Evolutionary conservation across 352 stramenopile genomes (phyloP), one percentile per base, ranked within the genome.

Genomic region (Pilasporangium apinafurcum): DNA sequence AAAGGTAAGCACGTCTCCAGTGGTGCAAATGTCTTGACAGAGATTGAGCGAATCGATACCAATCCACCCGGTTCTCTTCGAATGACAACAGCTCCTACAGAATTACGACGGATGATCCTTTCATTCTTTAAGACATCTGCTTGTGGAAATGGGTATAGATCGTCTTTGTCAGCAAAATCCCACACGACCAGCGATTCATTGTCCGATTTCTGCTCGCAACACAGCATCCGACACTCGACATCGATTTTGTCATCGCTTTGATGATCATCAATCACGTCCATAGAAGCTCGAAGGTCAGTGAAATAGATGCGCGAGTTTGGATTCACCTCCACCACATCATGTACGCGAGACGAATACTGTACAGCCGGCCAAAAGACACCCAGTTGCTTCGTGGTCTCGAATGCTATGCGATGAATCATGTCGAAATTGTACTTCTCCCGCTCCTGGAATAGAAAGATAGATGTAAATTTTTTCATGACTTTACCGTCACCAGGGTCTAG

Each of bases 101-200:
- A 64, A 30, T 83, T 78, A 8, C 74, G 63, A 0, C 59, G 62
- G 32, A 84, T 74, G 35, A 37, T 46, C 30, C 52, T 56, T 6
- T 59, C 41, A 16, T 42, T 41, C 4, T 43, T 29, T 6, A 44
- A 52, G 5, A 48, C 43, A 6, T 26, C 27, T 3, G 53, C 50
- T 24, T 33, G 24, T 1, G 51, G 43, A 20, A 68, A 37, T 24
- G 60, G 70, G 25, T 80, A 65, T 34, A 75, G 36, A 12, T 74
- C 62, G 51, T 86, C 74, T n/a, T 70, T 62, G 55, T 84, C 74
- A 26, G 72, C 68, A 22, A 84, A 86, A 44, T 86, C 74, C 74
- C 71, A 84, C 18, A 74, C 37, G 30, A 86, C 71, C 34, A 74
- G 39, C 10, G 51, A 61, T 37, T 62, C 59, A 16, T 75, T 42